phyloP scores from a whole-genome alignment of 2,329 filamentous ascomycete species.

The Beauveria sp. region DNA sequence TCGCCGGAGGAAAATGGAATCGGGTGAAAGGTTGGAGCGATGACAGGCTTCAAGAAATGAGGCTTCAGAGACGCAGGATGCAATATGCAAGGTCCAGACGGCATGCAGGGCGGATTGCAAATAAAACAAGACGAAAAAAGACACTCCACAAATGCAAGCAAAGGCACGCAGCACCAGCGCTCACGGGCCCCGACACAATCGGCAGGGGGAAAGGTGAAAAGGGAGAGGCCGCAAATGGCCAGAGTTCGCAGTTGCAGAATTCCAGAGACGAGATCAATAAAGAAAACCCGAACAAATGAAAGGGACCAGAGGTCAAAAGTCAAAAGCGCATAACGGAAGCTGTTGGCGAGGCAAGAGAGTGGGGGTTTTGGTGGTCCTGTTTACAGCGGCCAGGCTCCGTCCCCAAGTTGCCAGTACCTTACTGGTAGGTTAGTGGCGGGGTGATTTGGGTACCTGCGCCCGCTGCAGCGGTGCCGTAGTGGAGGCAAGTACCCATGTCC shows the following conservation, averaged over 20 bases:
- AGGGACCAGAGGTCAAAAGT: neutral
- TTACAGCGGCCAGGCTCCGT: neutral
- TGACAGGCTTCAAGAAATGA: neutral
- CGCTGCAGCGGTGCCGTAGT: neutral
- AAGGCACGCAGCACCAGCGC: neutral
- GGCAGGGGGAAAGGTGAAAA: neutral
- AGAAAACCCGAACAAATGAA: neutral
- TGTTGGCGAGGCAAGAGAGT: slow-evolving; percentile 8
- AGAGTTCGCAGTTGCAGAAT: neutral
- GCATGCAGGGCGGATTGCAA: slow-evolving; percentile 1
- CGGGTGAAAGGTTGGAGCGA: neutral
- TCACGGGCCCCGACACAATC: neutral
- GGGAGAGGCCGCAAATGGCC: neutral
- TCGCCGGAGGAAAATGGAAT: neutral
- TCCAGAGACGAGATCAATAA: neutral
- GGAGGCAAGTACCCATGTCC: neutral
- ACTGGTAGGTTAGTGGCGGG: neutral
- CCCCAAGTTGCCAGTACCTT: neutral
- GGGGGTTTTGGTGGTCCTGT: slow-evolving; percentile 1
- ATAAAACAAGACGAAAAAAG: slow-evolving; percentile 13
- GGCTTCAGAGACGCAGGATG: neutral
- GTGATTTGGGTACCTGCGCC: neutral
- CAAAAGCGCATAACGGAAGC: neutral
- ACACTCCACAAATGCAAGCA: slow-evolving; percentile 7
- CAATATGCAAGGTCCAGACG: neutral